phyloP scores from a whole-genome alignment of 352 stramenopile species.

The Plasmopara viticola region DNA sequence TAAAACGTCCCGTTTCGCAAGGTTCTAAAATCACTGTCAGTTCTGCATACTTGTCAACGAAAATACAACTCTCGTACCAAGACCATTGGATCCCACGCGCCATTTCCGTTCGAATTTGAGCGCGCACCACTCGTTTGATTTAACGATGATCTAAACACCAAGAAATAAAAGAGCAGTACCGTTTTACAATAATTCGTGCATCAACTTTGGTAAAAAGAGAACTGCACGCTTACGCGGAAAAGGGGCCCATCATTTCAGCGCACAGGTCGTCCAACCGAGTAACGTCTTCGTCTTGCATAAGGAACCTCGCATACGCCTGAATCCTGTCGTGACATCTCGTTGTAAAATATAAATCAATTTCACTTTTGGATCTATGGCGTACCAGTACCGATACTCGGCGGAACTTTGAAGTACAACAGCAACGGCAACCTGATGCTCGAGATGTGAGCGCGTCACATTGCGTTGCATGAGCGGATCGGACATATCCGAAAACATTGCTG shows the following conservation, averaged over 20 bases:
- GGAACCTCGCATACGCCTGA: constrained; percentile 73
- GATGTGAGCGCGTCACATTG: constrained; percentile 74
- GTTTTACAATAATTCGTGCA: not conserved
- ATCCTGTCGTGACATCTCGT: constrained; percentile 36
- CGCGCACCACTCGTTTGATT: constrained; percentile 3
- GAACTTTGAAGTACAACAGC: constrained; percentile 59
- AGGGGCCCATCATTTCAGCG: constrained; percentile 70
- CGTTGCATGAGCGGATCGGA: constrained; percentile 68
- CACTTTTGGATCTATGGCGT: constrained; percentile 3
- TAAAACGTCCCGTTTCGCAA: constrained; percentile 68
- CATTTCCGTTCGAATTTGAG: constrained; percentile 2
- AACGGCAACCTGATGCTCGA: constrained; percentile 76
- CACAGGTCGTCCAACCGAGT: constrained; percentile 68
- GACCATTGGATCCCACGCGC: constrained; percentile 36
- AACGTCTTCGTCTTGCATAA: constrained; percentile 77
- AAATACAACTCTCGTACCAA: constrained; percentile 26
- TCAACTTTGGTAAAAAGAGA: not conserved
- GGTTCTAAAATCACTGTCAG: constrained; percentile 27
- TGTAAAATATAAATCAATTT: not conserved
- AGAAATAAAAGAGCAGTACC: constrained; percentile 1
- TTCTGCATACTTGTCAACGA: not conserved
- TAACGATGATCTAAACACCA: constrained; percentile 12
- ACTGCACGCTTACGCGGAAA: constrained; percentile 38
- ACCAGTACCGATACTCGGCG: constrained; percentile 82
- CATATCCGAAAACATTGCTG: constrained; percentile 65